A percentile compares a stretch with the other conserved stretches of the same genome.
These are phyloP conservation scores for Leccinum obscurum DNA, from an alignment of 768 basidiomycete species.

Conservation along the genomic window DNA sequence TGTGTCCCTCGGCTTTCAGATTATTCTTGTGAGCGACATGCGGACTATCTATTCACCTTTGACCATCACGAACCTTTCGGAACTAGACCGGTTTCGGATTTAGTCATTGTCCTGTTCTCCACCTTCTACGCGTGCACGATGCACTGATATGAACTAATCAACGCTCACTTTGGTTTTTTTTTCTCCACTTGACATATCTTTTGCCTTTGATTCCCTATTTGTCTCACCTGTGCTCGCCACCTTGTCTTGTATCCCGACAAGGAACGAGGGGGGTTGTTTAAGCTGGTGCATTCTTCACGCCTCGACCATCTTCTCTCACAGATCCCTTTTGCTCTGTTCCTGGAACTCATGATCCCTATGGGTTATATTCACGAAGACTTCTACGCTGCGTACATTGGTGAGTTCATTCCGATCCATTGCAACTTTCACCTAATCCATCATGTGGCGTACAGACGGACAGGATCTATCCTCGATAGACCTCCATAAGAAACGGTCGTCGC, in stretches of 20 bases:
- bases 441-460: slow-evolving; percentile 14
- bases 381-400: slow-evolving; percentile 16
- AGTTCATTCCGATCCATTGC: slow-evolving; percentile 1
- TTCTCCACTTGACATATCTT: slow-evolving; percentile 19
- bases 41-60: slow-evolving; percentile 21
- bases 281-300: slow-evolving; percentile 7
- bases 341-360: slow-evolving; percentile 13
- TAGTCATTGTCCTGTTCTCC: slow-evolving; percentile 32
- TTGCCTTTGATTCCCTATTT: slow-evolving; percentile 12
- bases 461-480: neutral
- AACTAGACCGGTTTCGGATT: slow-evolving; percentile 40
- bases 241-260: slow-evolving; percentile 42
- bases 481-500: slow-evolving; percentile 8
- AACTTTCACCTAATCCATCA: slow-evolving; percentile 9
- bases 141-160: slow-evolving; percentile 21
- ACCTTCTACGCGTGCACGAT: slow-evolving; percentile 18
- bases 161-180: slow-evolving; percentile 2
- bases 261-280: slow-evolving; percentile 14
- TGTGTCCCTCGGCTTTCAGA: slow-evolving; percentile 3
- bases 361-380: slow-evolving; percentile 17
- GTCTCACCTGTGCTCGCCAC: slow-evolving; percentile 27
- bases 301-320: neutral
- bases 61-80: slow-evolving; percentile 21
- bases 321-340: slow-evolving; percentile 3
- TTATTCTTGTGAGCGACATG: slow-evolving; percentile 16